Evolutionary conservation across 257 asterid species (phyloP).

Genomic region (Orobanche coerulescens): DNA sequence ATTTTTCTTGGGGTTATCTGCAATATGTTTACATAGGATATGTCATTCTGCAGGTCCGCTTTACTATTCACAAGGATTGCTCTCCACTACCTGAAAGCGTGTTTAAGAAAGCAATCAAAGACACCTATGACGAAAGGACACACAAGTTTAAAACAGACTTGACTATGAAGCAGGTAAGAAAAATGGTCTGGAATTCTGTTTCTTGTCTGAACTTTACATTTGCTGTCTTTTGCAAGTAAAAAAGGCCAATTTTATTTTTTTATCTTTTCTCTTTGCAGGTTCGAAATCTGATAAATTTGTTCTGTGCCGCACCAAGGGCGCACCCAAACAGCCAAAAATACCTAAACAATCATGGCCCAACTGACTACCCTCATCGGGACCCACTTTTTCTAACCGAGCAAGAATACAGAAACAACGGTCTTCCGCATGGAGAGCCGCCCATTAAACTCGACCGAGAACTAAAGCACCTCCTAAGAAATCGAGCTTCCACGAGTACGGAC

Average conservation of each 20-base stretch:
- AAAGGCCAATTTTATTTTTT: not conserved
- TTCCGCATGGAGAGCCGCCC: constrained; percentile 43
- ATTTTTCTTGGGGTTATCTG: constrained; percentile 13
- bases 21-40: constrained; percentile 12
- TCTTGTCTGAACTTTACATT: not conserved
- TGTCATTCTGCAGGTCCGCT: constrained; percentile 50
- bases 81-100: constrained; percentile 68
- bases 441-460: constrained; percentile 30
- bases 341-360: constrained; percentile 17
- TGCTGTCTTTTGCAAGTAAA: constrained; percentile 7
- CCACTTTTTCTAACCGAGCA: constrained; percentile 55
- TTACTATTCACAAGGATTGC: constrained; percentile 52
- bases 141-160: constrained; percentile 70
- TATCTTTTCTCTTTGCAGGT: constrained; percentile 41
- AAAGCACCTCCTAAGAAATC: constrained; percentile 31
- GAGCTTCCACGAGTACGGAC: constrained; percentile 27
- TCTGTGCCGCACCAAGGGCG: constrained; percentile 44
- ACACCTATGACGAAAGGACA: constrained; percentile 56
- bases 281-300: constrained; percentile 36
- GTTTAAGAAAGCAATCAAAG: constrained; percentile 74
- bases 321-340: constrained; percentile 26
- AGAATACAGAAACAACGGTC: constrained; percentile 72
- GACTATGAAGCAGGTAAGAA: constrained; percentile 60
- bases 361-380: constrained; percentile 22
- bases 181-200: not conserved